Conservation (phyloP, 106 monocot species). For the Posidonia australis region DNA sequence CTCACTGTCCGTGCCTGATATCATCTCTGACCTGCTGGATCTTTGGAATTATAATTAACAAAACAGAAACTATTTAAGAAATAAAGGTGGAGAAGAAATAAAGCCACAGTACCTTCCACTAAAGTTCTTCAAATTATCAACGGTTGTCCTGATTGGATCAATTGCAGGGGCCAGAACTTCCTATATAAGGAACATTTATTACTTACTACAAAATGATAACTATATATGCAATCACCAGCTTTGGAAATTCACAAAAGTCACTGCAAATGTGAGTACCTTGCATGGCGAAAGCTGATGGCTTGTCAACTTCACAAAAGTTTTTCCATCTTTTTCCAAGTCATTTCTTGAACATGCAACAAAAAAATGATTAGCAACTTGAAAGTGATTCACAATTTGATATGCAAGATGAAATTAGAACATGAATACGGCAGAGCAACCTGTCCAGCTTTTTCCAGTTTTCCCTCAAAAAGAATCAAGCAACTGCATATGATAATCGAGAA, state of each 20-base stretch:
- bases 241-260: constrained; percentile 5
- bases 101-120: constrained; percentile 41
- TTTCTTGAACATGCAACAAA: constrained; percentile 36
- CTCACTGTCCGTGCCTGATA: constrained; percentile 31
- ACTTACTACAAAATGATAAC: not conserved
- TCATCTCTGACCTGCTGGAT: constrained; percentile 30
- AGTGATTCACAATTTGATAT: not conserved
- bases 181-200: constrained; percentile 19
- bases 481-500: too few relatives aligned
- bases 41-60: constrained; percentile 5
- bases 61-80: constrained; percentile 3
- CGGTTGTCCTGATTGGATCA: constrained; percentile 43
- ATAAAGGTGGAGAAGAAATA: constrained; percentile 2
- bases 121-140: constrained; percentile 74
- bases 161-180: constrained; percentile 55
- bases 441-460: too few relatives aligned
- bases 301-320: constrained; percentile 45
- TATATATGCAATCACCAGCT: not conserved
- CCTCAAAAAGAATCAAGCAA: too few relatives aligned
- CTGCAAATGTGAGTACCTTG: constrained; percentile 39
- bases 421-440: too few relatives aligned
- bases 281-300: constrained; percentile 47
- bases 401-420: not conserved
- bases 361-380: not conserved
- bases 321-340: constrained; percentile 62